phyloP scores from a whole-genome alignment of 2,329 filamentous ascomycete species.

The Cytospora mali region DNA sequence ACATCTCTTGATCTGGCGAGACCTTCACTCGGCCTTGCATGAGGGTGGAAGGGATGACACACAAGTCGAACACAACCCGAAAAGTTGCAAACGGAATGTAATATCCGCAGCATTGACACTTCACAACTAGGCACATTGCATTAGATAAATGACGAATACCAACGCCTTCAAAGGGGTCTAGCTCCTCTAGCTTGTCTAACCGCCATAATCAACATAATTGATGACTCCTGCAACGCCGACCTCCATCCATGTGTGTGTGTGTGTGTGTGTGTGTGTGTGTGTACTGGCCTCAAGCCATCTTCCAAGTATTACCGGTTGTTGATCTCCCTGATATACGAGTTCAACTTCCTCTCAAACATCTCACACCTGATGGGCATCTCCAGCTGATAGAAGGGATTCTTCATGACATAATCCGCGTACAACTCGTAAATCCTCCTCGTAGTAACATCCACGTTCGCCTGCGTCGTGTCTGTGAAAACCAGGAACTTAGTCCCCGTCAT shows the following conservation, averaged over 20 bases:
- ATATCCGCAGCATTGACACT: background rate
- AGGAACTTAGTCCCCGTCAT: constrained; percentile 94
- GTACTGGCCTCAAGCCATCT: background rate
- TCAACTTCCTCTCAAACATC: constrained; percentile 85
- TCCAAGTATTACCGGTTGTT: constrained; percentile 54
- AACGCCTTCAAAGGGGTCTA: constrained; percentile 19
- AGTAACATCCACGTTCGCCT: constrained; percentile 82
- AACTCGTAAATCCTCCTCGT: constrained; percentile 88
- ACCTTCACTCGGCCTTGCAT: background rate
- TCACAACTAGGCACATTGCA: constrained; percentile 18
- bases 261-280: background rate
- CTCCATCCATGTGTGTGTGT: background rate
- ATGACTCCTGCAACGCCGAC: constrained; percentile 25
- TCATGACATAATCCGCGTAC: constrained; percentile 98
- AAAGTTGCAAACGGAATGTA: background rate
- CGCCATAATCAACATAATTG: constrained; percentile 4
- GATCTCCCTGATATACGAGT: constrained; percentile 75
- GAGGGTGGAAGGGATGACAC: background rate
- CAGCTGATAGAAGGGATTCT: constrained; percentile 97
- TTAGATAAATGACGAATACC: constrained; percentile 22
- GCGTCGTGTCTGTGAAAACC: constrained; percentile 87
- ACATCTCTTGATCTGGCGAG: constrained; percentile 66
- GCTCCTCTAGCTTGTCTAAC: constrained; percentile 5
- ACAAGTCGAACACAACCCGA: background rate
- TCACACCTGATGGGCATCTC: constrained; percentile 98